Conservation (phyloP, 2,329 filamentous ascomycete genomes). For the Arthrobotrys conoides region DNA sequence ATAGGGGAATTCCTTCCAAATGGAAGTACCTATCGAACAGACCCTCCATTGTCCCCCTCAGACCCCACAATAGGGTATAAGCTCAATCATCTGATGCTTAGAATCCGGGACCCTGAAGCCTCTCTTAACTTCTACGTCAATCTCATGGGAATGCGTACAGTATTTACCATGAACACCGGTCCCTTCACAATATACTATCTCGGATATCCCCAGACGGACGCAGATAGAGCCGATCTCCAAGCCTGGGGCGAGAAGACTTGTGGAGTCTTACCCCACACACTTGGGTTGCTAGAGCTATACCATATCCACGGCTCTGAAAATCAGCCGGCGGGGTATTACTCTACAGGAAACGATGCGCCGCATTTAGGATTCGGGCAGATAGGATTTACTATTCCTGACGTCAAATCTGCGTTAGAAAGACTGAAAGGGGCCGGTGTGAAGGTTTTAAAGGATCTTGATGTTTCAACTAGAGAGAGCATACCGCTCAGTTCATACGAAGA, state of each 20-base stretch:
- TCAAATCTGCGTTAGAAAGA: slow-evolving; percentile 63
- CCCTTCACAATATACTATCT: slow-evolving; percentile 66
- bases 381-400: slow-evolving; percentile 66
- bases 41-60: slow-evolving; percentile 25
- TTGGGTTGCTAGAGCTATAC: slow-evolving; percentile 65
- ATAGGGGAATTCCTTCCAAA: slow-evolving; percentile 40
- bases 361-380: slow-evolving; percentile 66
- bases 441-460: slow-evolving; percentile 62
- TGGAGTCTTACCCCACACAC: slow-evolving; percentile 39
- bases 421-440: slow-evolving; percentile 30
- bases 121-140: slow-evolving; percentile 66
- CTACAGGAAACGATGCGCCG: slow-evolving; percentile 64
- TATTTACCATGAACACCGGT: slow-evolving; percentile 66
- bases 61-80: slow-evolving; percentile 40
- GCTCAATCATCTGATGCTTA: slow-evolving; percentile 66
- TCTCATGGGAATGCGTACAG: slow-evolving; percentile 65
- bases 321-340: slow-evolving; percentile 60
- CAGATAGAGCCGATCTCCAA: slow-evolving; percentile 31
- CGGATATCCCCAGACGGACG: slow-evolving; percentile 61
- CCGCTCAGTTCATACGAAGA: slow-evolving; percentile 61
- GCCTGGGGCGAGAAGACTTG: slow-evolving; percentile 43
- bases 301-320: slow-evolving; percentile 64
- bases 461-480: slow-evolving; percentile 64
- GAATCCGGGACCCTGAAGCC: slow-evolving; percentile 65
- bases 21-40: slow-evolving; percentile 16